phyloP scores from a whole-genome alignment of 495 filamentous ascomycete species.

The Penicillium verhagenii region DNA sequence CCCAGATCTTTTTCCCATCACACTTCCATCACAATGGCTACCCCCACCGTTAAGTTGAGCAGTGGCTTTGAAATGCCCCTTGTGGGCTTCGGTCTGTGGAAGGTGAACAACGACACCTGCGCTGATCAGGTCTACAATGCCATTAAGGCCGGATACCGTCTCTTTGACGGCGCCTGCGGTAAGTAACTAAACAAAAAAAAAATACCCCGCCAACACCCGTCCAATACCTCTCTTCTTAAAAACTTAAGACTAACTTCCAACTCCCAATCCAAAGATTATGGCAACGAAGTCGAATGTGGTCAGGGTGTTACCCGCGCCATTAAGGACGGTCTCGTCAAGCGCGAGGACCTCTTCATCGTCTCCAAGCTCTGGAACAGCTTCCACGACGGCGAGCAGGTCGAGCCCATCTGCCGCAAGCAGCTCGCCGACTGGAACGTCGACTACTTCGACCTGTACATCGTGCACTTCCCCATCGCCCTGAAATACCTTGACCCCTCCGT shows the following conservation, averaged over 20 bases:
- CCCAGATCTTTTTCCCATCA: neutral
- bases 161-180: conserved; percentile 79
- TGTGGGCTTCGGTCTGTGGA: conserved; percentile 82
- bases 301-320: conserved; percentile 81
- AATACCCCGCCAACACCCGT: too few species aligned
- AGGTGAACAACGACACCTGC: conserved; percentile 73
- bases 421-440: conserved; percentile 77
- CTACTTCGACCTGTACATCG: conserved; percentile 80
- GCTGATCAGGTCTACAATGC: conserved; percentile 83
- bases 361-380: conserved; percentile 90
- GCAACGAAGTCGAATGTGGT: conserved; percentile 80
- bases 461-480: conserved; percentile 78
- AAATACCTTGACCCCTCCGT: conserved; percentile 74
- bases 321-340: conserved; percentile 74
- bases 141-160: conserved; percentile 81
- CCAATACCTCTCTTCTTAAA: neutral
- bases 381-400: conserved; percentile 69
- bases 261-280: conserved; percentile 48
- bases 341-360: conserved; percentile 79
- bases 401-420: conserved; percentile 69
- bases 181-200: neutral
- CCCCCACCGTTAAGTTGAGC: conserved; percentile 13
- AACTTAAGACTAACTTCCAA: neutral
- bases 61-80: conserved; percentile 62
- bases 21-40: neutral